Conservation (phyloP, 208 protist genomes). For the Lotmaria passim region DNA sequence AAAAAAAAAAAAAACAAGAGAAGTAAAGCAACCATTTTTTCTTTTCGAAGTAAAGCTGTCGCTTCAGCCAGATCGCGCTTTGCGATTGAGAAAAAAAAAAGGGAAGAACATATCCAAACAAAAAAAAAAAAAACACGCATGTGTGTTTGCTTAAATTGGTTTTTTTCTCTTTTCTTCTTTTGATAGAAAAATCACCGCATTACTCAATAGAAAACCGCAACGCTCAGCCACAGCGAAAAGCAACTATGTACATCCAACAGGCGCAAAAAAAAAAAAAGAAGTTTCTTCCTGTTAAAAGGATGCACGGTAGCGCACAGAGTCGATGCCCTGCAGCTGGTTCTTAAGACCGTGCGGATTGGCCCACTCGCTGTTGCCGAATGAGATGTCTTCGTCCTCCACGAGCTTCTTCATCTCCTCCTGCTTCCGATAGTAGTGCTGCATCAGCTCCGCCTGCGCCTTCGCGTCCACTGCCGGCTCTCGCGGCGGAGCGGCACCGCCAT, state of each 20-base stretch:
- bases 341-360: constrained; percentile 89
- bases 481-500: constrained; percentile 75
- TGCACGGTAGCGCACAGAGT: constrained; percentile 64
- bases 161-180: too few species aligned
- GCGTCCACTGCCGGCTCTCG: constrained; percentile 84
- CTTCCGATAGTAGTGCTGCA: constrained; percentile 92
- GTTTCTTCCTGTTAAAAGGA: not conserved
- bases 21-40: not conserved
- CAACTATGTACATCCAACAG: not conserved
- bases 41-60: not conserved
- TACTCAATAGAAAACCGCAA: not conserved
- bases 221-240: not conserved
- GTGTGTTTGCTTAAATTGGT: too few species aligned
- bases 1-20: not conserved
- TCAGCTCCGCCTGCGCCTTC: constrained; percentile 88
- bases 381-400: constrained; percentile 90
- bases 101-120: not conserved
- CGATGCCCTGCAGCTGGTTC: constrained; percentile 86
- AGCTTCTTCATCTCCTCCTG: constrained; percentile 95
- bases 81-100: too few species aligned
- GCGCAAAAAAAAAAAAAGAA: not conserved
- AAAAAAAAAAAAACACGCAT: constrained; percentile 4
- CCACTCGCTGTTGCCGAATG: constrained; percentile 90
- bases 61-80: too few species aligned
- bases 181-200: too few species aligned